phyloP scores from a whole-genome alignment of 169 alveolate genomes.

The Plasmodium vivax region DNA sequence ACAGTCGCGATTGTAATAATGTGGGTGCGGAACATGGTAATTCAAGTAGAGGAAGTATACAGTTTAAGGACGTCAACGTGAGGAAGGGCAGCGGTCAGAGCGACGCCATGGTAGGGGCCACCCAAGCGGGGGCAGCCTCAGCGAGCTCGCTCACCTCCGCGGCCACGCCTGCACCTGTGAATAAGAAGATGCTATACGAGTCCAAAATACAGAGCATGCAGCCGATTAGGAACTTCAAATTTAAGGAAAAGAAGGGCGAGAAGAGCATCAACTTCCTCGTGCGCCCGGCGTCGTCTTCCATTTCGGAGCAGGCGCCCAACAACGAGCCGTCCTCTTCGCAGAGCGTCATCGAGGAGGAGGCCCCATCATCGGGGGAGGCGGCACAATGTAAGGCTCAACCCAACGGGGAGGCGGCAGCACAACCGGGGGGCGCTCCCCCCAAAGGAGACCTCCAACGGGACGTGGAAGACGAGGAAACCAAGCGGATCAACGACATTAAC shows the following conservation, averaged over 20 bases:
- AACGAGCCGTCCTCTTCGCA: not conserved
- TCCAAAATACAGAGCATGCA: conserved; percentile 67
- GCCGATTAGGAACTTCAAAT: conserved; percentile 67
- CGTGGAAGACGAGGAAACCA: not conserved
- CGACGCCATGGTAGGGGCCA: not conserved
- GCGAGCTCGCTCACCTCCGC: not conserved
- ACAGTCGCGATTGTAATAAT: not conserved
- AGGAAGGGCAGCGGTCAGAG: not conserved
- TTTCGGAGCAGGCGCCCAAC: not conserved
- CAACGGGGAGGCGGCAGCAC: not conserved
- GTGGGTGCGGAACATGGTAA: not conserved
- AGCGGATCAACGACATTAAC: conserved; percentile 19
- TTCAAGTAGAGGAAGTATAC: not conserved
- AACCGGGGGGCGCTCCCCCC: not conserved
- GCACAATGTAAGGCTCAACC: not conserved
- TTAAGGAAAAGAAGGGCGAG: conserved; percentile 70
- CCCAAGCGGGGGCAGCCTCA: not conserved
- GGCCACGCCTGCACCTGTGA: not conserved
- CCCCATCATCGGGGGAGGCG: not conserved
- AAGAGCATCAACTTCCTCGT: conserved; percentile 64
- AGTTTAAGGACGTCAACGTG: not conserved
- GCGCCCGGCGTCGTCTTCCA: conserved; percentile 31
- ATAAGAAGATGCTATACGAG: conserved; percentile 42
- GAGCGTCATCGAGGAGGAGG: not conserved
- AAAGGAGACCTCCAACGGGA: not conserved